A percentile compares a stretch with the other conserved stretches of the same genome.
Conservation (phyloP, 208 protist species). For the Leishmania aethiopica region DNA sequence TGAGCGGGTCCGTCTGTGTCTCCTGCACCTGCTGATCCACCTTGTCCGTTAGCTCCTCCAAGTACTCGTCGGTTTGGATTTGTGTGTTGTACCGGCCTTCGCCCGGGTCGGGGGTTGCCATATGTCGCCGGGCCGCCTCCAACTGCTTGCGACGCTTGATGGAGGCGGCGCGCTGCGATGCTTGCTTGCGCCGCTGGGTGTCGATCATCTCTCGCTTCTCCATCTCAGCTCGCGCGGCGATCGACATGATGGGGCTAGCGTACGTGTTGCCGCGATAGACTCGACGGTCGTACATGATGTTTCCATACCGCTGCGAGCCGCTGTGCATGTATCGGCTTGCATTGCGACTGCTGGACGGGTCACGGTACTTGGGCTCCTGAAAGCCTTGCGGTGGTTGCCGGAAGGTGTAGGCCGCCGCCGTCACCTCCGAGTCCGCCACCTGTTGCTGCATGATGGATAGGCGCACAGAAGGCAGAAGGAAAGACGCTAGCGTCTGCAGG, state of each 20-base stretch:
- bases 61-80: constrained; percentile 96
- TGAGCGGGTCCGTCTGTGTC: constrained; percentile 96
- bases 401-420: constrained; percentile 87
- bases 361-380: constrained; percentile 81
- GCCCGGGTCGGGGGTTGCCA: constrained; percentile 88
- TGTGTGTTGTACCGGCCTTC: constrained; percentile 91
- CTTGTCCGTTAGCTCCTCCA: constrained; percentile 95
- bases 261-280: constrained; percentile 97
- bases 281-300: constrained; percentile 96
- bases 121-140: constrained; percentile 49
- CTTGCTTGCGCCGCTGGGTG: constrained; percentile 63
- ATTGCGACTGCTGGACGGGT: constrained; percentile 38
- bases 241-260: constrained; percentile 86
- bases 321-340: neutral
- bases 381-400: constrained; percentile 88
- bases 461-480: constrained; percentile 1
- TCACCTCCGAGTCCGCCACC: constrained; percentile 34
- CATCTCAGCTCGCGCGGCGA: constrained; percentile 65
- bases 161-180: constrained; percentile 55
- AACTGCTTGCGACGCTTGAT: constrained; percentile 76
- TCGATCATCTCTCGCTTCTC: constrained; percentile 69
- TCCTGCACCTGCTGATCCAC: constrained; percentile 82
- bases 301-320: constrained; percentile 74
- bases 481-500: neutral
- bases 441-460: constrained; percentile 42